A percentile compares a stretch with the other conserved stretches of the same genome.
phyloP scores from a whole-genome alignment of 306 rosid genomes.

The Casuarina equisetifolia region DNA sequence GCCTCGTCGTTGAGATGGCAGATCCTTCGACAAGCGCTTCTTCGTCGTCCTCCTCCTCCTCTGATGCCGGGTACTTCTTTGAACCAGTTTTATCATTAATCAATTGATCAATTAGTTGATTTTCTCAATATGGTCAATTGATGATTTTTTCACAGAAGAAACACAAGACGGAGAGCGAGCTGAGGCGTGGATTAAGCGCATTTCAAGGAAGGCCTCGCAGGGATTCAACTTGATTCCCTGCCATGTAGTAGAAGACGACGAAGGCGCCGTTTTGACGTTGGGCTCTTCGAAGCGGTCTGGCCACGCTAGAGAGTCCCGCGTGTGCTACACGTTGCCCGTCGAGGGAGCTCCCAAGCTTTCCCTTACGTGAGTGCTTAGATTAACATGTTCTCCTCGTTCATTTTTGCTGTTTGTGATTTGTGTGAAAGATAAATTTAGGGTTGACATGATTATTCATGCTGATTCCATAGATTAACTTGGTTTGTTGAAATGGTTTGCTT shows the following conservation, averaged over 20 bases:
- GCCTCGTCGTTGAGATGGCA: constrained; percentile 77
- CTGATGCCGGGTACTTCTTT: constrained; percentile 27
- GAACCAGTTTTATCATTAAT: background rate
- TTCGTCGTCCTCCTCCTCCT: constrained; percentile 36
- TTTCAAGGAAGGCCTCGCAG: constrained; percentile 60
- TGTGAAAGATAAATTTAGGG: background rate
- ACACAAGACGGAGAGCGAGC: constrained; percentile 47
- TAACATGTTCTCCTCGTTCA: background rate
- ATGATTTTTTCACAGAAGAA: background rate
- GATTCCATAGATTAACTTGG: background rate
- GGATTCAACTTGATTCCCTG: constrained; percentile 84
- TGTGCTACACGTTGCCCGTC: constrained; percentile 72
- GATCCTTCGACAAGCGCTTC: constrained; percentile 76
- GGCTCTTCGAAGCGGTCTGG: constrained; percentile 15
- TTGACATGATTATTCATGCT: background rate
- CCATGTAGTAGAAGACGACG: constrained; percentile 27
- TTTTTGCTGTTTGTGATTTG: background rate
- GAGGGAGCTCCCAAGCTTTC: constrained; percentile 52
- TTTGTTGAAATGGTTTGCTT: background rate
- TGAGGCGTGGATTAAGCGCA: constrained; percentile 39
- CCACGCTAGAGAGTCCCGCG: constrained; percentile 48
- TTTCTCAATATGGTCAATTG: background rate
- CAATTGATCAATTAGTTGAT: background rate
- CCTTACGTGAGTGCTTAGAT: constrained; percentile 48
- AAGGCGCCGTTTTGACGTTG: background rate